Percentiles rank a stretch among this genome's conserved stretches.
phyloP scores from a whole-genome alignment of 805 yeast genomes.

The Candida nemodendra region DNA sequence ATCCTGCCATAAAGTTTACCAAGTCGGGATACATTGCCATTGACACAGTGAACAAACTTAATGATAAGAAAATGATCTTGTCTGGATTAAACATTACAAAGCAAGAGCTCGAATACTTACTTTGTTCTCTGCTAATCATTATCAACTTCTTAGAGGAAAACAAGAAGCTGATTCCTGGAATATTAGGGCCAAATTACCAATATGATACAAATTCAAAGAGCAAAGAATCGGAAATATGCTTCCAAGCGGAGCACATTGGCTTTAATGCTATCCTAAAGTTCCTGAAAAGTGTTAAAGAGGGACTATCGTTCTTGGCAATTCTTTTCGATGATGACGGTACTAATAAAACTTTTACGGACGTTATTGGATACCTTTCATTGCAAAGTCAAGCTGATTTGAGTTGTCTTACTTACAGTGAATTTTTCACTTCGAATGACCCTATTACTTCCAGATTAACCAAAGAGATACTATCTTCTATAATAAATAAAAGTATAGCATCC shows the following conservation, averaged over 20 bases:
- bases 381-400: constrained; percentile 70
- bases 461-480: constrained; percentile 84
- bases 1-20: constrained; percentile 32
- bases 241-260: constrained; percentile 90
- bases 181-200: constrained; percentile 55
- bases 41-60: constrained; percentile 43
- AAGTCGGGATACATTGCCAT: constrained; percentile 36
- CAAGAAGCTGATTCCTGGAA: constrained; percentile 59
- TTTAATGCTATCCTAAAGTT: constrained; percentile 74
- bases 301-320: constrained; percentile 81
- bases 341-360: constrained; percentile 51
- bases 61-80: constrained; percentile 36
- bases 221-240: constrained; percentile 55
- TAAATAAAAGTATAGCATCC: constrained; percentile 80
- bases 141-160: constrained; percentile 69
- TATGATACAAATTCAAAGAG: constrained; percentile 48
- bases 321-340: constrained; percentile 63
- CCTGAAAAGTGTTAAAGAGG: constrained; percentile 79
- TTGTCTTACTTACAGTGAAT: constrained; percentile 66
- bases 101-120: constrained; percentile 60
- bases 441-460: constrained; percentile 63
- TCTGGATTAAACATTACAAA: constrained; percentile 46
- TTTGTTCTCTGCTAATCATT: constrained; percentile 68
- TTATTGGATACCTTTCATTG: constrained; percentile 64
- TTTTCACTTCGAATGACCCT: constrained; percentile 68